phyloP scores from a whole-genome alignment of 2,329 filamentous ascomycete genomes.

The Phialemonium atrogriseum region DNA sequence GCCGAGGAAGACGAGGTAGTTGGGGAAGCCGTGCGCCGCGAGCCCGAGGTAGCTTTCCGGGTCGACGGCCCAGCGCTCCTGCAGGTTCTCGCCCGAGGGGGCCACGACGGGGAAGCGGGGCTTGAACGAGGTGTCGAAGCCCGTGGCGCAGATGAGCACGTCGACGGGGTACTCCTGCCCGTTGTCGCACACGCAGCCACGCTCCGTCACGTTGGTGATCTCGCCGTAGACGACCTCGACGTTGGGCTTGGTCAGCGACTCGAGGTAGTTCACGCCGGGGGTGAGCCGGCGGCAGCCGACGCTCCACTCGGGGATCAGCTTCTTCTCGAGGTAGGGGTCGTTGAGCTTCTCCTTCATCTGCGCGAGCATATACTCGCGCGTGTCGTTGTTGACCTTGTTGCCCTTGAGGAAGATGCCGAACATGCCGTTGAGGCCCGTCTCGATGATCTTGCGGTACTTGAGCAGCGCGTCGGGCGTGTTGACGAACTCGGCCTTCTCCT shows the following conservation, averaged over 20 bases:
- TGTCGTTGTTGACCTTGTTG: conserved; percentile 28
- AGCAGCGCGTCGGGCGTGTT: conserved; percentile 27
- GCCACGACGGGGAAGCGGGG: conserved; percentile 35
- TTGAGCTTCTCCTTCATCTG: conserved; percentile 30
- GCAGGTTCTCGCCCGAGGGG: conserved; percentile 20
- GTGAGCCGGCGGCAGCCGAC: conserved; percentile 33
- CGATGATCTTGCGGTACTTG: conserved; percentile 33
- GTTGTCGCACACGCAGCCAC: conserved; percentile 18
- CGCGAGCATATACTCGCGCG: conserved; percentile 27
- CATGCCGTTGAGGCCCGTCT: conserved; percentile 34
- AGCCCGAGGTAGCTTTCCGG: conserved; percentile 23
- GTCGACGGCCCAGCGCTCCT: conserved; percentile 18
- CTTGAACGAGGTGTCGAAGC: conserved; percentile 16
- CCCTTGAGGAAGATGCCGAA: conserved; percentile 37
- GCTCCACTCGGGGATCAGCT: conserved; percentile 18
- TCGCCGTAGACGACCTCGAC: conserved; percentile 29
- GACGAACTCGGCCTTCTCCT: conserved; percentile 31
- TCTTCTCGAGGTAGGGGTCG: conserved; percentile 14
- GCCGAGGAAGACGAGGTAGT: conserved; percentile 27
- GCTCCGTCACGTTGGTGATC: conserved; percentile 19
- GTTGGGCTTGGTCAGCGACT: conserved; percentile 30
- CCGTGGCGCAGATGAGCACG: conserved; percentile 16
- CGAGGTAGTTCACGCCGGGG: conserved; percentile 32
- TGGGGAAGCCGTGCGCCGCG: conserved; percentile 16
- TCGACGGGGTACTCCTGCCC: conserved; percentile 17